Conservation (phyloP, 2,329 filamentous ascomycete species). For the Macroventuria anomochaeta region DNA sequence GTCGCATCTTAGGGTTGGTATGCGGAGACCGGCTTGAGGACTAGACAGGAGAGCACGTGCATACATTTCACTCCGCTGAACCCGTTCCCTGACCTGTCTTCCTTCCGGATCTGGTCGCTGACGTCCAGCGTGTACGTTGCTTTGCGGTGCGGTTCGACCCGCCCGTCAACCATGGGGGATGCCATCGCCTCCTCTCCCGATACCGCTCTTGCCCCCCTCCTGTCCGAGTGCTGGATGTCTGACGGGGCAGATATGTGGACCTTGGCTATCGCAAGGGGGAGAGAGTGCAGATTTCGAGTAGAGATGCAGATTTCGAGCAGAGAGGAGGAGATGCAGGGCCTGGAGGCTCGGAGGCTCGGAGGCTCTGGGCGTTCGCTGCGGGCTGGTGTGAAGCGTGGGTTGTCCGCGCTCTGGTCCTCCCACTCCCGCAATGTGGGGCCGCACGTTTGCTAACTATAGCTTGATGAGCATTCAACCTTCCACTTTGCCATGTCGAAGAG, state of each 20-base stretch:
- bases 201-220: too few species aligned
- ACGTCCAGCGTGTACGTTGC: conserved; percentile 48
- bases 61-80: conserved; percentile 48
- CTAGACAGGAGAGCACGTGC: too few species aligned
- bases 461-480: background rate
- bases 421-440: conserved; percentile 10
- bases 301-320: too few species aligned
- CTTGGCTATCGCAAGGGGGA: background rate
- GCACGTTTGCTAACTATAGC: conserved; percentile 7
- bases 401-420: conserved; percentile 7
- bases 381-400: conserved; percentile 7
- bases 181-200: conserved; percentile 44
- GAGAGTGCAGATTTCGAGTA: too few species aligned
- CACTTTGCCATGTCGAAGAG: too few species aligned
- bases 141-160: conserved; percentile 49
- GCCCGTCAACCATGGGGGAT: conserved; percentile 45
- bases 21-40: too few species aligned
- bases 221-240: too few species aligned
- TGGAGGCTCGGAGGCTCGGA: too few species aligned
- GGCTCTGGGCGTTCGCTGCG: background rate
- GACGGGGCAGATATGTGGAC: too few species aligned
- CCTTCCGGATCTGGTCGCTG: conserved; percentile 42
- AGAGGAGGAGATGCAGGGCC: background rate
- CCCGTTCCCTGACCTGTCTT: conserved; percentile 18
- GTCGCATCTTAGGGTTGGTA: too few species aligned